Conservation (phyloP, 352 stramenopile species). For the Aphanomyces astaci region DNA sequence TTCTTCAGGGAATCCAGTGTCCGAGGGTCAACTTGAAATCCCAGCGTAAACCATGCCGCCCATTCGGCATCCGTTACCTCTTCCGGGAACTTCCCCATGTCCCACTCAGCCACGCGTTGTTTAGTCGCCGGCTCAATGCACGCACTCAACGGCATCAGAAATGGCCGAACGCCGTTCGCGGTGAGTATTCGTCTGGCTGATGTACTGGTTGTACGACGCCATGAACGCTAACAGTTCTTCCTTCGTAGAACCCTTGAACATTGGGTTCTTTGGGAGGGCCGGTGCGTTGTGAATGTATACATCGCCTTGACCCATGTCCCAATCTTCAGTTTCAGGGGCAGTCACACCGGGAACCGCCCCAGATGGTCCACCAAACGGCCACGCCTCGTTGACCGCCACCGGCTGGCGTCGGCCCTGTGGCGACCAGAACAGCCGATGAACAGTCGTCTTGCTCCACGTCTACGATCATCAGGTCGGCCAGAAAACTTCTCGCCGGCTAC, state of each 20-base stretch:
- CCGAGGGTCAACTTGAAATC: background rate
- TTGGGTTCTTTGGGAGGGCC: background rate
- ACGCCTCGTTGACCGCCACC: background rate
- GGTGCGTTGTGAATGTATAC: background rate
- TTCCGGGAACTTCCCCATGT: conserved; percentile 2
- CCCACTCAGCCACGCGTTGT: background rate
- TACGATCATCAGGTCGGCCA: background rate
- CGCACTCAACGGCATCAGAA: background rate
- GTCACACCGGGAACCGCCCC: background rate
- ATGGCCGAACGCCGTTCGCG: background rate
- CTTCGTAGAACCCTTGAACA: conserved; percentile 22
- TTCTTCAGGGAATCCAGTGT: background rate
- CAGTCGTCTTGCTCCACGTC: background rate
- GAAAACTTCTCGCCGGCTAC: background rate
- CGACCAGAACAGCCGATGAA: background rate
- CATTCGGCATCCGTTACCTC: background rate
- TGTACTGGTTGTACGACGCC: background rate
- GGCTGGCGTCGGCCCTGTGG: background rate
- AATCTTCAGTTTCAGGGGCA: background rate
- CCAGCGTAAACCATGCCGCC: conserved; percentile 1
- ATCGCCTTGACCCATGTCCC: conserved; percentile 8
- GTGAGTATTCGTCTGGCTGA: conserved; percentile 4
- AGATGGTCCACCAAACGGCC: background rate
- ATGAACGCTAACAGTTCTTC: background rate
- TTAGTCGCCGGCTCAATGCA: conserved; percentile 6